A percentile compares a stretch with the other conserved stretches of the same genome.
Evolutionary conservation across 2,329 filamentous ascomycete genomes (phyloP).

Genomic region (Neonectria hederae): DNA sequence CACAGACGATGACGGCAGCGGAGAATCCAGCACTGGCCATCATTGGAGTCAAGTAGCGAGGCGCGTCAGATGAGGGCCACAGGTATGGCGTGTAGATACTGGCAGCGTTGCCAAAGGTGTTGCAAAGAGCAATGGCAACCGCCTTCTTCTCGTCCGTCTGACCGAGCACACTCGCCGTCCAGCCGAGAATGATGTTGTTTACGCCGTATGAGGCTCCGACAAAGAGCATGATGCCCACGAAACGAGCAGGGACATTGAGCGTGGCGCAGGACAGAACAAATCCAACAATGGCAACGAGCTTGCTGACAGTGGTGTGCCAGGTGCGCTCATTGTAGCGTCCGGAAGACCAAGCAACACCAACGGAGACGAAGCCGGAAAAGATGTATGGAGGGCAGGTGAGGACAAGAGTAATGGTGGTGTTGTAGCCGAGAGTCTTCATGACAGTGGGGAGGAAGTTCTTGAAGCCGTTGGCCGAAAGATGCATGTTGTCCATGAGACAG

Average conservation of each 20-base stretch:
- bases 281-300: conserved; percentile 48
- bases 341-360: conserved; percentile 34
- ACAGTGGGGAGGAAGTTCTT: conserved; percentile 49
- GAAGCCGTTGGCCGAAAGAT: conserved; percentile 41
- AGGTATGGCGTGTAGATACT: conserved; percentile 36
- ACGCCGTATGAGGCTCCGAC: conserved; percentile 51
- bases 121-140: conserved; percentile 48
- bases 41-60: conserved; percentile 28
- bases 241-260: conserved; percentile 30
- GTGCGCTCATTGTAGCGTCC: conserved; percentile 46
- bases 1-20: conserved; percentile 47
- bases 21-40: conserved; percentile 38
- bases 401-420: conserved; percentile 57
- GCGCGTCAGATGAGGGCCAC: conserved; percentile 29
- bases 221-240: conserved; percentile 49
- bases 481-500: conserved; percentile 27
- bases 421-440: conserved; percentile 58
- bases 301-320: conserved; percentile 56
- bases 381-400: conserved; percentile 62
- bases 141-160: conserved; percentile 60
- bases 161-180: conserved; percentile 52
- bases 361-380: conserved; percentile 47
- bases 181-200: conserved; percentile 56
- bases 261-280: conserved; percentile 39
- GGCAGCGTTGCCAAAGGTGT: conserved; percentile 32